These are phyloP conservation scores for Neostapfia colusana DNA, from an alignment of 176 grass and related monocot genomes.

Conservation along the genomic window DNA sequence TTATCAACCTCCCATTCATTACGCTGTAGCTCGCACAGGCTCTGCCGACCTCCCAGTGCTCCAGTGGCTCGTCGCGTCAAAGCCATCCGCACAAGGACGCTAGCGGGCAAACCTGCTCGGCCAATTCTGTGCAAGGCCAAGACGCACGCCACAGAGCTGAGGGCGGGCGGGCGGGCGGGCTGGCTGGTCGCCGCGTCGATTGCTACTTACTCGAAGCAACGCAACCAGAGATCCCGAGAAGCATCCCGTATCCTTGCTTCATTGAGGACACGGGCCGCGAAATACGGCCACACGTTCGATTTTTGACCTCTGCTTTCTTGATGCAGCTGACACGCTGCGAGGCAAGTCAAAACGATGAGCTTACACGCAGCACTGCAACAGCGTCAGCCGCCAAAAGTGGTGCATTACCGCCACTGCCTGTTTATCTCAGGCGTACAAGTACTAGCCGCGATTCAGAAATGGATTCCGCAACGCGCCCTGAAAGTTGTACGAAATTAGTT, in stretches of 20 bases:
- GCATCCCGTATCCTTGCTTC: not conserved
- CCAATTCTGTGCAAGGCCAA: not conserved
- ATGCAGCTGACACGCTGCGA: not conserved
- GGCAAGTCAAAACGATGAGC: not conserved
- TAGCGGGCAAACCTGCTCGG: too few relatives aligned
- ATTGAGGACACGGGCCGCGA: not conserved
- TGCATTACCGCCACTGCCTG: not conserved
- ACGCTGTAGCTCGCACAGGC: constrained; percentile 7
- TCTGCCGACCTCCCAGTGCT: not conserved
- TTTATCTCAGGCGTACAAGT: not conserved
- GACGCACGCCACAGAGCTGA: not conserved
- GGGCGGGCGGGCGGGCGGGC: not conserved
- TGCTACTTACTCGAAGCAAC: not conserved
- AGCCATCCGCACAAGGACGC: not conserved
- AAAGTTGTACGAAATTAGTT: not conserved
- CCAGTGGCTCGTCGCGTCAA: constrained; percentile 34
- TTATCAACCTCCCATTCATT: constrained; percentile 32
- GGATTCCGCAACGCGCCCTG: too few relatives aligned
- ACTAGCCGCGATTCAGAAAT: too few relatives aligned
- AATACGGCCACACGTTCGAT: not conserved
- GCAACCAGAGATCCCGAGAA: not conserved
- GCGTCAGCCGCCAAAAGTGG: not conserved
- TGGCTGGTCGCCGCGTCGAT: too few relatives aligned
- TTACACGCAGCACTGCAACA: not conserved
- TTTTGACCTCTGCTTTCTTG: not conserved